Base-by-base conservation (phyloP, 768 basidiomycete genomes). In the Favolaschia claudopus region DNA sequence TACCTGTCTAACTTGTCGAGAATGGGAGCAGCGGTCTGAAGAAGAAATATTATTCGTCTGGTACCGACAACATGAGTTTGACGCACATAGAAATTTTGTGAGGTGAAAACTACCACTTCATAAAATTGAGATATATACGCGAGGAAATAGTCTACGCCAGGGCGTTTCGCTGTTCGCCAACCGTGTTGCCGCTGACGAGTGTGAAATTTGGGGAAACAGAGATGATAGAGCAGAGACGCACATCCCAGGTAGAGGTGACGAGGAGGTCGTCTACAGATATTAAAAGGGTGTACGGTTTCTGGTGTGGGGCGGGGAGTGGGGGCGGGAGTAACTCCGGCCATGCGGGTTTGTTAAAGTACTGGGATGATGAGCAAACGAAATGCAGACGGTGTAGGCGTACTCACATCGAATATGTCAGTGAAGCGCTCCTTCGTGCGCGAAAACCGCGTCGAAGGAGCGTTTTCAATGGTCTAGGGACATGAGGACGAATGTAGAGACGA, bases 61-160 rank as follows among this genome's bases (percentile, higher is more conserved):
- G 59, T 40, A 32, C 25, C 13, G 8, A 52, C 43, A 46, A 38
- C 3, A 49, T 25, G 50, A 28, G 34, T 24, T n/a, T 27, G 33
- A 83, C 92, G 45, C 64, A 96, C 96, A 74, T 96, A 98, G 68
- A 85, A 81, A 54, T 92, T 85, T 76, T 96, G 94, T 17, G 88
- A 84, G 10, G 96, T 99, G 78, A 99, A 99, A 51, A 99, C 81
- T 31, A 99, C 96, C 55, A 99, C 86, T 79, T 99, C 97, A 72
- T 95, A 99, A 79, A 99, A 99, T 70, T 98, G 96, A 0, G 95
- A 93, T 44, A 99, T 85, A 73, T 99, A 99, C 25, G 87, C 96
- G 31, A 99, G 82, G 85, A 99, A 99, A 77, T 99, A 99, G 71
- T 99, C 97, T 15, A 95, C 92, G 5, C 97, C 97, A 1, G 97